Base-by-base conservation (phyloP, 768 basidiomycete species). In the Russula sp. region DNA sequence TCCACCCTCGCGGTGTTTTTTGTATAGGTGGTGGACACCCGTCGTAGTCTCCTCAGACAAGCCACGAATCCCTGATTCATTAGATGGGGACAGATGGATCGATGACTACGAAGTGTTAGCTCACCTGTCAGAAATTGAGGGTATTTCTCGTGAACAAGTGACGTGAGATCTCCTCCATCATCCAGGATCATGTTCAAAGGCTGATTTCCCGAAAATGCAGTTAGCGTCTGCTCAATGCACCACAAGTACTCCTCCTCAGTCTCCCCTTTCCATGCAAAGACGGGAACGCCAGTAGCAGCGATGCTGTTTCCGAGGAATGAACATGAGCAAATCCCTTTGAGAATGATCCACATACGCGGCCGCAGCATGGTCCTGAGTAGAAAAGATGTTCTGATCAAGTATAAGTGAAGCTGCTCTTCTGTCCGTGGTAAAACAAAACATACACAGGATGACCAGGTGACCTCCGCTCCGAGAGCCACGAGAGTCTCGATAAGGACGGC, bases 241-340 rank as follows among this genome's bases (percentile, higher is more conserved):
- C 97, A 99, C 67, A 76, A 72, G 78, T 98, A 98, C 74, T 99
- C 97, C 75, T 98, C 97, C 73, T 98, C 97, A 49, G 95, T 95
- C 81, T 99, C 97, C 59, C 97, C 97, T 80, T 99, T 99, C 97
- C 97, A 99, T 45, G 97, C 97, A 72, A 86, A 99, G 70, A 98
- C 97, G 67, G 97, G 97, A 59, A 98, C 91, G 68, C 96, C 96
- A 62, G 97, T 98, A 18, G 94, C 96, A 66, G 96, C 96, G 66
- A 98, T 98, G 67, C 90, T 93, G 45, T 69, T 22, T 59, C 11
- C 61, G 41, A 32, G 47, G 25, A 52, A 25, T 55, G 36, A 51
- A 51, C 63, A 16, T 20, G 35, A 42, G 66, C 22, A 46, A 50
- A 58, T 29, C 13, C 39, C 49, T 48, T 41, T 3, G 25, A 52